These are phyloP conservation scores for Myriangium duriaei DNA, from an alignment of 2,329 filamentous ascomycete species.

Conservation along the genomic window DNA sequence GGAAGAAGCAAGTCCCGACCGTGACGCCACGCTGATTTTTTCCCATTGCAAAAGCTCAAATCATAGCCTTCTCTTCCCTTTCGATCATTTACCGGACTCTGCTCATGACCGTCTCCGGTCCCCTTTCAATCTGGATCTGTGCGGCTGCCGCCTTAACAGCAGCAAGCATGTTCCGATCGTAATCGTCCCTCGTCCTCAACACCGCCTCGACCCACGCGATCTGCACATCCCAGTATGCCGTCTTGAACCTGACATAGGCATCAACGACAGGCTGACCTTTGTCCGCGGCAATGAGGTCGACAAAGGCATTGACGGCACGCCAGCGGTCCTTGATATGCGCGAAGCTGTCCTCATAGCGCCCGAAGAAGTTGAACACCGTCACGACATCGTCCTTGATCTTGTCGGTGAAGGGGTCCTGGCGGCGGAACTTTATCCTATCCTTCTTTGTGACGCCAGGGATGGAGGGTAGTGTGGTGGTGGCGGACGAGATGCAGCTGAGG, in stretches of 20 bases:
- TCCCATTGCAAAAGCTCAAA: no score
- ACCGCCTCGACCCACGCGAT: constrained; percentile 94
- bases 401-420: constrained; percentile 75
- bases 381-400: constrained; percentile 90
- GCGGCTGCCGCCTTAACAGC: constrained; percentile 80
- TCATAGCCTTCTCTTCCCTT: not conserved
- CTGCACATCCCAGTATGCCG: constrained; percentile 82
- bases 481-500: constrained; percentile 73
- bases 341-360: constrained; percentile 57
- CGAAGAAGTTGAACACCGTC: constrained; percentile 83
- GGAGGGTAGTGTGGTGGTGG: constrained; percentile 63
- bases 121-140: constrained; percentile 67
- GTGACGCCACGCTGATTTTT: constrained; percentile 8
- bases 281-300: constrained; percentile 60
- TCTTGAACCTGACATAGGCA: constrained; percentile 74
- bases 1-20: no score
- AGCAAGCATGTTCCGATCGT: constrained; percentile 80
- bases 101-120: constrained; percentile 85
- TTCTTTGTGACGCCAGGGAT: constrained; percentile 69
- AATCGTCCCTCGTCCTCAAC: constrained; percentile 76
- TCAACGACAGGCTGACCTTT: constrained; percentile 62
- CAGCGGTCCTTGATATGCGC: constrained; percentile 77
- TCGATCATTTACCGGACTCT: constrained; percentile 76
- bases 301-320: constrained; percentile 77
- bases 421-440: constrained; percentile 69